Evolutionary conservation across 106 monocot genomes (phyloP), one percentile per base, ranked within the genome.

Genomic region (Dendrobium chrysotoxum): DNA sequence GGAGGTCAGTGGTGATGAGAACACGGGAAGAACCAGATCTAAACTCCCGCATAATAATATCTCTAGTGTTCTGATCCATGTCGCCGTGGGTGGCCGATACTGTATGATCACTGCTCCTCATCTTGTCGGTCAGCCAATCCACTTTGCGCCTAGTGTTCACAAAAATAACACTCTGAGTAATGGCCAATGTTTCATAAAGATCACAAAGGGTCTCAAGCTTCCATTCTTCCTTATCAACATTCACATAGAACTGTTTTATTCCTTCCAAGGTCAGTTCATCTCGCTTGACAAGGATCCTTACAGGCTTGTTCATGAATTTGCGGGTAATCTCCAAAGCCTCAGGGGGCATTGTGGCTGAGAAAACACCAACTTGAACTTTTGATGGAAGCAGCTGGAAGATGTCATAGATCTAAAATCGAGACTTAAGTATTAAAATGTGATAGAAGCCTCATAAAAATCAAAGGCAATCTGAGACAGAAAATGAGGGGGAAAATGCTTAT

Each of bases 181-280:
- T 87, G 39, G 87, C 87, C 21, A 87, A 42, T 2, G 87, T 87
- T 57, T 87, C 87, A 35, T 81, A 81, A 10, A 81, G 81, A 40
- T 81, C 81, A 31, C 81, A 81, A 13, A 81, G 81, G 39, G 81
- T 81, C 11, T 81, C 81, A 1, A 81, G 81, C 75, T 81, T 81
- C 75, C 75, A 75, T 28, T 81, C 81, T 44, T 81, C 81, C 53
- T 75, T 75, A 9, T 64, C 81, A 3, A 81, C 58, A 17, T 81
- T 81, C 31, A 81, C 81, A 21, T 75, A 81, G 75, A 81, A 81
- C 40, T 81, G 81, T 73, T 81, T 81, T 15, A 87, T 87, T 57
- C 88, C 88, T 68, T 88, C 88, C 2, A 88, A 85, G 17, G 88
- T 88, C 4, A 88, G 88, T 45, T 88, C 88, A 57, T 88, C 88